Evolutionary conservation across 164 flowering plant genomes (phyloP).

Genomic region (Tetracentron sinense): DNA sequence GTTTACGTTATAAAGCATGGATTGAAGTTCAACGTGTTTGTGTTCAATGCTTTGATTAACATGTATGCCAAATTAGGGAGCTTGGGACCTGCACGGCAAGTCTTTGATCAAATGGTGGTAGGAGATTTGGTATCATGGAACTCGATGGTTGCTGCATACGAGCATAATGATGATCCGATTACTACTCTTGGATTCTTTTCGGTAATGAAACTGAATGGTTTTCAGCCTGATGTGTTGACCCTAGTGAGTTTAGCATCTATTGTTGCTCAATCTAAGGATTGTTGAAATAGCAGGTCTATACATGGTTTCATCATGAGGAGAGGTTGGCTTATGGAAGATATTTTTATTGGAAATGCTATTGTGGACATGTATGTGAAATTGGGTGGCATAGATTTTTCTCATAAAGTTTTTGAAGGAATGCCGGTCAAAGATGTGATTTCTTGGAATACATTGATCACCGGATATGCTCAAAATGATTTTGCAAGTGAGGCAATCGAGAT

Average conservation of each 20-base stretch:
- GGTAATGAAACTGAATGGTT: constrained; percentile 32
- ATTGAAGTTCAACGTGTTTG: constrained; percentile 34
- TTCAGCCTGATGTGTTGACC: constrained; percentile 43
- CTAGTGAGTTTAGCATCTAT: constrained; percentile 46
- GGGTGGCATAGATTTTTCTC: constrained; percentile 34
- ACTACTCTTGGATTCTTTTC: constrained; percentile 26
- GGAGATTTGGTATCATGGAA: constrained; percentile 51
- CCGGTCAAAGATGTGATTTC: constrained; percentile 40
- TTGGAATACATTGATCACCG: constrained; percentile 51
- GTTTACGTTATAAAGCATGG: constrained; percentile 41
- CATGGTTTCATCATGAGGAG: constrained; percentile 37
- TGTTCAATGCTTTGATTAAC: constrained; percentile 47
- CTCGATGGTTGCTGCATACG: constrained; percentile 50
- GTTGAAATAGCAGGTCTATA: constrained; percentile 23
- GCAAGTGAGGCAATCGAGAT: constrained; percentile 45
- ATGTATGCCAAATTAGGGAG: constrained; percentile 46
- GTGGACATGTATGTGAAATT: constrained; percentile 57
- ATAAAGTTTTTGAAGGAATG: constrained; percentile 30
- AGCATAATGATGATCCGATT: constrained; percentile 38
- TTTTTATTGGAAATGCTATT: constrained; percentile 39
- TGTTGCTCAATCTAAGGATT: constrained; percentile 35
- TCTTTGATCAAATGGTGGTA: constrained; percentile 35
- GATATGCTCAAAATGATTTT: constrained; percentile 50
- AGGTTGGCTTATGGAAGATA: constrained; percentile 30
- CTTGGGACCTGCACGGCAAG: constrained; percentile 24